These are phyloP conservation scores for Saccharomycopsis olivae DNA, from an alignment of 805 yeast genomes.

Conservation along the genomic window DNA sequence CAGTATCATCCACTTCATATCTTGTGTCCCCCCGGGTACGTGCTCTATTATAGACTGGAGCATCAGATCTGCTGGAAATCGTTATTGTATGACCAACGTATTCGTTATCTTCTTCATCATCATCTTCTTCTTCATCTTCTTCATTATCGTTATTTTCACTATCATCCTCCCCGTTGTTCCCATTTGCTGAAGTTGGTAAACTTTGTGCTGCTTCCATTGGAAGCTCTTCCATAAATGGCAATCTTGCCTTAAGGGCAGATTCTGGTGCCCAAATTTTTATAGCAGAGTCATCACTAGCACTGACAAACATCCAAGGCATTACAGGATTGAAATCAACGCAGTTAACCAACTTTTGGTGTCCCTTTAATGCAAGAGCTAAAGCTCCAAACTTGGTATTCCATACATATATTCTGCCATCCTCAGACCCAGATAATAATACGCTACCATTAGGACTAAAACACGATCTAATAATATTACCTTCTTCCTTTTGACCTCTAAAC, in stretches of 20 bases:
- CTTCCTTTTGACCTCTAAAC: slow-evolving; percentile 64
- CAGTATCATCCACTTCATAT: background rate
- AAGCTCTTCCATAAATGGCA: background rate
- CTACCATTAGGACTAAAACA: slow-evolving; percentile 70
- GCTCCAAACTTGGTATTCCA: slow-evolving; percentile 73
- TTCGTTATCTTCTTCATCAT: background rate
- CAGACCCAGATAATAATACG: slow-evolving; percentile 70
- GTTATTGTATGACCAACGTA: background rate
- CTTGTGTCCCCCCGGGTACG: background rate
- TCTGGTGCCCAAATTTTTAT: slow-evolving; percentile 60
- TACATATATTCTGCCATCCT: slow-evolving; percentile 65
- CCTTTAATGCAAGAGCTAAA: slow-evolving; percentile 47
- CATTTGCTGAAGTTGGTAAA: background rate
- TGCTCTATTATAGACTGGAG: background rate
- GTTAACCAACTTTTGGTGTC: slow-evolving; percentile 59
- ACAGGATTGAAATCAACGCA: slow-evolving; percentile 66
- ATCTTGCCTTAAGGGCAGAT: background rate
- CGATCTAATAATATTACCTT: slow-evolving; percentile 59
- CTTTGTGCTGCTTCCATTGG: background rate
- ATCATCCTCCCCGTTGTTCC: background rate
- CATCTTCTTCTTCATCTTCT: background rate
- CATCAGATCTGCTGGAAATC: background rate
- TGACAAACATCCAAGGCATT: slow-evolving; percentile 48
- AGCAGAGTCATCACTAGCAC: slow-evolving; percentile 73
- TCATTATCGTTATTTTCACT: background rate